Conservation (phyloP, 495 filamentous ascomycete genomes). For the Gamarada debralockiae region DNA sequence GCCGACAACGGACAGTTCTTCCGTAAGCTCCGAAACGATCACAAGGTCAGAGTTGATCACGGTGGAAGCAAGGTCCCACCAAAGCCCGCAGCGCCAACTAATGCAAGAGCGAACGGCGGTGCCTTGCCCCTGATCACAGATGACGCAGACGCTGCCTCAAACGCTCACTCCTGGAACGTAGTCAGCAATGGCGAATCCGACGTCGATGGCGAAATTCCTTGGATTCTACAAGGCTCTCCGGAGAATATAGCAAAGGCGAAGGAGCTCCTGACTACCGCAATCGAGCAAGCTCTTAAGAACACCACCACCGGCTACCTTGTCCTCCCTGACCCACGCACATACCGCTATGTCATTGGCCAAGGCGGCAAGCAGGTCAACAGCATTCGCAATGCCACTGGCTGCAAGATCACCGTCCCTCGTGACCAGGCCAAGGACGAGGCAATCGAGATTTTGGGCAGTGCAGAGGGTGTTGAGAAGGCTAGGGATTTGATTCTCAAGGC, state of each 20-base stretch:
- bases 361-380: constrained; percentile 86
- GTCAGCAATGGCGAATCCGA: constrained; percentile 50
- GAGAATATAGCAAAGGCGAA: constrained; percentile 78
- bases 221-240: constrained; percentile 75
- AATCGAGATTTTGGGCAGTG: constrained; percentile 79
- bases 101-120: constrained; percentile 45
- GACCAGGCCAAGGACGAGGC: constrained; percentile 74
- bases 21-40: constrained; percentile 75
- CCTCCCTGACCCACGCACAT: constrained; percentile 82
- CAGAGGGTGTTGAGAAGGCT: constrained; percentile 80
- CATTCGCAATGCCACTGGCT: constrained; percentile 88
- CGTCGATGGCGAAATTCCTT: constrained; percentile 78
- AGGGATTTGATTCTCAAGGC: constrained; percentile 83
- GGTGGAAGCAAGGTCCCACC: constrained; percentile 69
- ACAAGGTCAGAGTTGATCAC: constrained; percentile 87
- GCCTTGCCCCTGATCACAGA: constrained; percentile 87
- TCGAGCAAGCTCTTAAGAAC: constrained; percentile 68
- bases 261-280: constrained; percentile 61
- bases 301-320: constrained; percentile 79
- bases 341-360: constrained; percentile 86
- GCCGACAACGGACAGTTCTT: constrained; percentile 91
- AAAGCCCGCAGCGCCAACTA: constrained; percentile 47
- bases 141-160: constrained; percentile 53
- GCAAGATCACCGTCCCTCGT: constrained; percentile 86
- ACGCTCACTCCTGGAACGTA: constrained; percentile 76